A percentile compares a stretch with the other conserved stretches of the same genome.
Conservation (phyloP, 176 grass and related monocot species). For the Cenchrus fungigraminus region DNA sequence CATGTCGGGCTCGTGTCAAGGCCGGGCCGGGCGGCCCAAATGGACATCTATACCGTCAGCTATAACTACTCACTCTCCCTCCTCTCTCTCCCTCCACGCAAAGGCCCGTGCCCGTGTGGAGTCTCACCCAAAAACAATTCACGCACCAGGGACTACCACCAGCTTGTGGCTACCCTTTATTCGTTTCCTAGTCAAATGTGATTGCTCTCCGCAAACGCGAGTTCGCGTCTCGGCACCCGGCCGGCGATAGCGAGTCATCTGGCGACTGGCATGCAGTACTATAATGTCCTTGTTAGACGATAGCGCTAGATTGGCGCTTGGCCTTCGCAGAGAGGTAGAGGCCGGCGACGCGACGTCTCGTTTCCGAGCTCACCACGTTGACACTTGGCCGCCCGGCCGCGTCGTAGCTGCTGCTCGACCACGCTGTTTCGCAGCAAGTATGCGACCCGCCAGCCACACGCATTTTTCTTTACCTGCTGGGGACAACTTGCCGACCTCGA, state of each 20-base stretch:
- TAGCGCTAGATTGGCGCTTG: background rate
- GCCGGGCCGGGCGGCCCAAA: too few species aligned
- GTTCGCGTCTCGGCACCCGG: background rate
- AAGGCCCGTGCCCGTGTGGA: background rate
- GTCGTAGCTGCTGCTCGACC: conserved; percentile 13
- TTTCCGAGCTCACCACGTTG: background rate
- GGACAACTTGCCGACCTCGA: background rate
- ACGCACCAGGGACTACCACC: background rate
- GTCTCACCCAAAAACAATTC: background rate
- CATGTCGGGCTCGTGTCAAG: too few species aligned
- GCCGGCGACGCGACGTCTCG: conserved; percentile 47
- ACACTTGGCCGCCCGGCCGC: background rate
- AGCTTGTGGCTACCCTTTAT: background rate
- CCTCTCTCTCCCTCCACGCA: background rate
- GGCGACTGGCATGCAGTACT: too few species aligned
- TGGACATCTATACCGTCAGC: background rate
- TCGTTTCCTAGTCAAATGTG: background rate
- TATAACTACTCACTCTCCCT: background rate
- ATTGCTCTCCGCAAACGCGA: background rate
- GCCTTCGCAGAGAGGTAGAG: background rate
- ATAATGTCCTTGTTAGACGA: background rate
- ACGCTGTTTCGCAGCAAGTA: background rate
- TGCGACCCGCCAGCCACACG: background rate
- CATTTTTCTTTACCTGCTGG: background rate
- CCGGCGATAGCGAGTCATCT: background rate